A percentile compares a stretch with the other conserved stretches of the same genome.
Conservation (phyloP, 495 filamentous ascomycete genomes). For the Aspergillus wentii region DNA sequence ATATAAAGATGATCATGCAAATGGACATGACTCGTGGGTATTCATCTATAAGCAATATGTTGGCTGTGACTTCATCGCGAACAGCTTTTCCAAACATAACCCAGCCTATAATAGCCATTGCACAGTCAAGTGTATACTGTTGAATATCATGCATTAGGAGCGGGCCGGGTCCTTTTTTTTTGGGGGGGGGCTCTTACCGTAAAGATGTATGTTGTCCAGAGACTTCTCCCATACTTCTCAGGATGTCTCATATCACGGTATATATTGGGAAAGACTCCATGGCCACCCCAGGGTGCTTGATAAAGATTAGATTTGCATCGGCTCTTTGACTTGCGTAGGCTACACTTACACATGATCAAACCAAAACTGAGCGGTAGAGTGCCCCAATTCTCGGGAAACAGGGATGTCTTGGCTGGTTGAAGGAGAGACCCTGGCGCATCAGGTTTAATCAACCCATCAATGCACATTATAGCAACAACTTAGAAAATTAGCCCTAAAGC, state of each 20-base stretch:
- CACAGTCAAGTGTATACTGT: constrained; percentile 72
- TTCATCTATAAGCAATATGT: constrained; percentile 65
- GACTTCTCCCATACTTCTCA: constrained; percentile 69
- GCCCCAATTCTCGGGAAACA: constrained; percentile 81
- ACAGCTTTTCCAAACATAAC: constrained; percentile 91
- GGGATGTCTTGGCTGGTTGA: constrained; percentile 67
- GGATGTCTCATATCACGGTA: constrained; percentile 98
- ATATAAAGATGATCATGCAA: constrained; percentile 77
- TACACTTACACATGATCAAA: constrained; percentile 72
- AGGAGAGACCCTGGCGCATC: constrained; percentile 76
- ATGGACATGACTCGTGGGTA: constrained; percentile 74
- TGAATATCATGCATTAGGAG: constrained; percentile 7
- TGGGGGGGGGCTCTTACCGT: constrained; percentile 71
- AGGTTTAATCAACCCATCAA: constrained; percentile 82
- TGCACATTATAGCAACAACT: constrained; percentile 76
- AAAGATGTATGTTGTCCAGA: constrained; percentile 83
- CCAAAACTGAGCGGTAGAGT: constrained; percentile 90
- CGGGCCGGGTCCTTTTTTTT: background rate
- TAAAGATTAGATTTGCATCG: constrained; percentile 9
- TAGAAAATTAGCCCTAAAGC: constrained; percentile 11
- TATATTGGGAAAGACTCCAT: constrained; percentile 93
- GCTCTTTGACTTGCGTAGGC: no score
- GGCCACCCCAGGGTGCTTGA: constrained; percentile 84
- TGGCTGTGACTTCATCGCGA: constrained; percentile 84
- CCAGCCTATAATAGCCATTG: constrained; percentile 75